Evolutionary conservation across 306 rosid species (phyloP).

Genomic region (Dalbergia cochinchinensis): DNA sequence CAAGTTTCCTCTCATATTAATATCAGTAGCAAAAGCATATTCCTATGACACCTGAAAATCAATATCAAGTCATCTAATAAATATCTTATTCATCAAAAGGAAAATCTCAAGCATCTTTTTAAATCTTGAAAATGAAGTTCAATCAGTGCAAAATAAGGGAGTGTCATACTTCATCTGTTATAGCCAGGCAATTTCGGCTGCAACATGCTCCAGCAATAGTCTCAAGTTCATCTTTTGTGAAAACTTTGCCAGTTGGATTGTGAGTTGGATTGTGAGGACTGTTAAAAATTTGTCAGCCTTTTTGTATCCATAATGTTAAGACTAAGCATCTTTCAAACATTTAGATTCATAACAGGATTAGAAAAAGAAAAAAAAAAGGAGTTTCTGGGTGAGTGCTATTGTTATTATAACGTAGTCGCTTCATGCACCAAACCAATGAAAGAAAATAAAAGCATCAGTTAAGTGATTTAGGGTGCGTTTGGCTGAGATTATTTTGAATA

Average conservation of each 20-base stretch:
- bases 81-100: conserved; percentile 3
- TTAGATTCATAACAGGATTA: neutral
- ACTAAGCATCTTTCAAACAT: conserved; percentile 36
- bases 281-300: conserved; percentile 55
- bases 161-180: conserved; percentile 88
- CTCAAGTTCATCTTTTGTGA: conserved; percentile 81
- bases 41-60: conserved; percentile 22
- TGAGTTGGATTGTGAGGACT: conserved; percentile 98
- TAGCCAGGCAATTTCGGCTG: conserved; percentile 64
- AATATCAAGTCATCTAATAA: conserved; percentile 20
- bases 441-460: conserved; percentile 20
- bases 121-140: conserved; percentile 38
- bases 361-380: neutral
- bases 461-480: neutral
- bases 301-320: conserved; percentile 40
- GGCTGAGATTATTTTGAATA: too few species aligned
- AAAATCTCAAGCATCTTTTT: neutral
- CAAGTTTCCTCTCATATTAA: conserved; percentile 11
- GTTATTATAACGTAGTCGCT: conserved; percentile 1
- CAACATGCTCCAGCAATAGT: conserved; percentile 75
- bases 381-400: neutral
- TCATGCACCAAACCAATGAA: neutral
- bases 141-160: conserved; percentile 25
- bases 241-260: conserved; percentile 95
- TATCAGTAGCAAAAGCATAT: conserved; percentile 14